These are phyloP conservation scores for Globisporangium heterothallicum DNA, from an alignment of 352 stramenopile genomes.

Conservation along the genomic window DNA sequence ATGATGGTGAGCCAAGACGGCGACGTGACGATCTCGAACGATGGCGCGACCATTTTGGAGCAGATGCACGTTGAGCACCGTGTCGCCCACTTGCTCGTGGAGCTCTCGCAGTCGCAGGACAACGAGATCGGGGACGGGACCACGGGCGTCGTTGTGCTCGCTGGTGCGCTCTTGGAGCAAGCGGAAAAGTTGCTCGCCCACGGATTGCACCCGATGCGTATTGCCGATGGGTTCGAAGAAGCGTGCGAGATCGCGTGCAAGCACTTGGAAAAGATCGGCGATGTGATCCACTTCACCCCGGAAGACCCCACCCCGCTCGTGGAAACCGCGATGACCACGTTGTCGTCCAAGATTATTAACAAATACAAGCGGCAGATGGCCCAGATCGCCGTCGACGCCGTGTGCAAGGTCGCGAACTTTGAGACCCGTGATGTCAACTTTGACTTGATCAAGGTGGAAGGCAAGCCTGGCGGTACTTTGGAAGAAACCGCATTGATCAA, in stretches of 20 bases:
- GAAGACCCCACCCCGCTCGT: conserved; percentile 95
- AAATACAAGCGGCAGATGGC: conserved; percentile 98
- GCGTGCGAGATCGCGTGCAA: conserved; percentile 96
- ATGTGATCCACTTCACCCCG: conserved; percentile 95
- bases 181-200: conserved; percentile 95
- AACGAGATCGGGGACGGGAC: conserved; percentile 99
- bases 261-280: conserved; percentile 93
- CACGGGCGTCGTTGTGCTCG: conserved; percentile 99
- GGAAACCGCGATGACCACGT: conserved; percentile 97
- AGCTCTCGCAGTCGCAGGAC: conserved; percentile 98
- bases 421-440: conserved; percentile 99
- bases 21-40: conserved; percentile 99
- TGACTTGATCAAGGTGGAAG: conserved; percentile 99
- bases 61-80: conserved; percentile 99
- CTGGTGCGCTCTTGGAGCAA: conserved; percentile 96
- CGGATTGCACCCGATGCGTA: conserved; percentile 97
- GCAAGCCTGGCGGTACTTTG: conserved; percentile 95
- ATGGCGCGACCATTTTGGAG: conserved; percentile 99
- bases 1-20: conserved; percentile 99
- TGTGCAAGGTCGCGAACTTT: conserved; percentile 97
- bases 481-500: conserved; percentile 98
- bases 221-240: conserved; percentile 98
- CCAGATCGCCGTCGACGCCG: conserved; percentile 97
- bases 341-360: conserved; percentile 99
- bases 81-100: conserved; percentile 97